These are phyloP conservation scores for Mucor piriformis DNA, from an alignment of 371 early-diverging fungal species.

Conservation along the genomic window DNA sequence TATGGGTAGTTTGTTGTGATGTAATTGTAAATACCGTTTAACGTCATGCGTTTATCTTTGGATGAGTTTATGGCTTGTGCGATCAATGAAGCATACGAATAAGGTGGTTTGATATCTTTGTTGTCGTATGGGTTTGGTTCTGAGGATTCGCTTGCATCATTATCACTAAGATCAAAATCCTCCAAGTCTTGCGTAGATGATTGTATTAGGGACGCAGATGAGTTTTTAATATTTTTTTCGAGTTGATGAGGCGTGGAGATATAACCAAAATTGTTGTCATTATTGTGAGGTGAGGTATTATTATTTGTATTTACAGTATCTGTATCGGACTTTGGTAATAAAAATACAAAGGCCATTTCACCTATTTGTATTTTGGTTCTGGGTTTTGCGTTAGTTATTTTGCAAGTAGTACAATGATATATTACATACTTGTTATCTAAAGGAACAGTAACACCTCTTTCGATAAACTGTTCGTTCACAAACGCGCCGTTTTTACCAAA, in stretches of 20 bases:
- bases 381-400: background rate
- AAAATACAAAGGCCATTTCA: constrained; percentile 75
- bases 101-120: constrained; percentile 68
- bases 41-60: constrained; percentile 70
- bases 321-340: constrained; percentile 61
- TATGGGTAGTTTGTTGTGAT: constrained; percentile 82
- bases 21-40: constrained; percentile 86
- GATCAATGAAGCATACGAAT: constrained; percentile 87
- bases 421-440: constrained; percentile 65
- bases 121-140: constrained; percentile 24
- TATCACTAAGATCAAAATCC: background rate
- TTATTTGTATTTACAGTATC: constrained; percentile 26
- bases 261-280: constrained; percentile 27
- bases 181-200: constrained; percentile 3
- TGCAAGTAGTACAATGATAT: background rate
- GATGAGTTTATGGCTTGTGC: constrained; percentile 86
- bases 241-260: constrained; percentile 46
- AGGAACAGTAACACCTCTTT: constrained; percentile 69
- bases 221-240: constrained; percentile 27
- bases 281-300: constrained; percentile 13
- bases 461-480: constrained; percentile 77
- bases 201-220: constrained; percentile 2
- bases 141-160: constrained; percentile 19
- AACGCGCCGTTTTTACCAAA: constrained; percentile 88
- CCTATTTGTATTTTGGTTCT: constrained; percentile 81